Evolutionary conservation across 2,329 filamentous ascomycete genomes (phyloP).

Genomic region (Alternaria gansuensis): DNA sequence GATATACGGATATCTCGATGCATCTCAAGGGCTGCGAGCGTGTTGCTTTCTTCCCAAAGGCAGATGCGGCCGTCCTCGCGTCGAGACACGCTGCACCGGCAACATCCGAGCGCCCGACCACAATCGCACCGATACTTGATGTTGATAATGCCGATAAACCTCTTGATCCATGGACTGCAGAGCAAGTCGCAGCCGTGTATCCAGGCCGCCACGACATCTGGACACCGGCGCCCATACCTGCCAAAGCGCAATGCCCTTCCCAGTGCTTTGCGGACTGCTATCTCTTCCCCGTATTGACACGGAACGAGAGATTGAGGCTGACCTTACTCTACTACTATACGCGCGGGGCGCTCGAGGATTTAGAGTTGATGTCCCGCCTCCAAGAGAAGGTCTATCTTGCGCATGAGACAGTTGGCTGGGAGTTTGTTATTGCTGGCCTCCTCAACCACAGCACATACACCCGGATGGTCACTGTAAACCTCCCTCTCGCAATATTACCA

Average conservation of each 20-base stretch:
- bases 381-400: constrained; percentile 57
- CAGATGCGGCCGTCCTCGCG: constrained; percentile 38
- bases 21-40: constrained; percentile 17
- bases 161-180: constrained; percentile 28
- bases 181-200: constrained; percentile 29
- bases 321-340: constrained; percentile 59
- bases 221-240: constrained; percentile 30
- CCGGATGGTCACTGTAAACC: constrained; percentile 55
- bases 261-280: constrained; percentile 38
- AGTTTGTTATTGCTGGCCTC: constrained; percentile 58
- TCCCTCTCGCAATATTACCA: constrained; percentile 56
- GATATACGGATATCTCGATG: constrained; percentile 21
- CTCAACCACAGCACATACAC: constrained; percentile 57
- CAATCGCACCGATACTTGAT: constrained; percentile 37
- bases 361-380: constrained; percentile 54
- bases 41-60: constrained; percentile 40
- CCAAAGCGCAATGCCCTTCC: constrained; percentile 22
- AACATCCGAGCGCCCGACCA: constrained; percentile 30
- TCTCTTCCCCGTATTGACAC: constrained; percentile 48
- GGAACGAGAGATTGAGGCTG: constrained; percentile 51
- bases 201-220: constrained; percentile 27
- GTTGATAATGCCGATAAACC: constrained; percentile 30
- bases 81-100: constrained; percentile 31
- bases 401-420: constrained; percentile 57
- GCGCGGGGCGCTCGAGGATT: constrained; percentile 52